Conservation (phyloP, 495 filamentous ascomycete genomes). For the Tuber calosporum region DNA sequence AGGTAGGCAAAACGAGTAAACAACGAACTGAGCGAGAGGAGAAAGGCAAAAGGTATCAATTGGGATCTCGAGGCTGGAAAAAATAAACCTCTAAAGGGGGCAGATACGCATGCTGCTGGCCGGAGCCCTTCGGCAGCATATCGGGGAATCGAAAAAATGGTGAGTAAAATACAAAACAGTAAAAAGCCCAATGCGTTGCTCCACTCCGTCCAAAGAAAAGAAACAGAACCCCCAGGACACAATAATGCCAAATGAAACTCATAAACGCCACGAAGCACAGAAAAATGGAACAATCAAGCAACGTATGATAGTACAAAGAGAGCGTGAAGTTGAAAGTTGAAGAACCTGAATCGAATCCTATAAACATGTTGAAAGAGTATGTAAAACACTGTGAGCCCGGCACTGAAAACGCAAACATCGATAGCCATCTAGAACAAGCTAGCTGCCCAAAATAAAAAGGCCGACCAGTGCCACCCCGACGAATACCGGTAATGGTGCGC, state of each 20-base stretch:
- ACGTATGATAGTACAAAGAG: conserved; percentile 42
- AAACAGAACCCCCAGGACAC: conserved; percentile 26
- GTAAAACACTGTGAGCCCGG: conserved; percentile 42
- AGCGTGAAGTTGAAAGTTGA: conserved; percentile 37
- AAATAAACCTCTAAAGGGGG: conserved; percentile 34
- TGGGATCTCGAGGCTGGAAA: conserved; percentile 24
- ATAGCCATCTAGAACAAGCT: conserved; percentile 18
- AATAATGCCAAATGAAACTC: conserved; percentile 28
- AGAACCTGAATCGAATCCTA: conserved; percentile 29
- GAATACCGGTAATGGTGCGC: conserved; percentile 12
- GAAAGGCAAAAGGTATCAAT: neutral
- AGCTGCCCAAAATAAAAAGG: conserved; percentile 9
- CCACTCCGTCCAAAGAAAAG: conserved; percentile 13
- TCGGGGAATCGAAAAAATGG: conserved; percentile 31
- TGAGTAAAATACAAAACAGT: conserved; percentile 30
- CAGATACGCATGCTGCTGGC: conserved; percentile 14
- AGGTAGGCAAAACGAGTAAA: neutral
- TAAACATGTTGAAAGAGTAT: conserved; percentile 19
- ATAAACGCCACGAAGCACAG: conserved; percentile 28
- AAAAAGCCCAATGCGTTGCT: conserved; percentile 18
- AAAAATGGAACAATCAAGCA: conserved; percentile 32
- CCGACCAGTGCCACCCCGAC: conserved; percentile 5
- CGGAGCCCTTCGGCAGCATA: conserved; percentile 13
- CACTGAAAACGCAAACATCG: conserved; percentile 22
- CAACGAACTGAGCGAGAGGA: neutral